phyloP scores from a whole-genome alignment of 2,329 filamentous ascomycete species.

The Bipolaris bicolor region DNA sequence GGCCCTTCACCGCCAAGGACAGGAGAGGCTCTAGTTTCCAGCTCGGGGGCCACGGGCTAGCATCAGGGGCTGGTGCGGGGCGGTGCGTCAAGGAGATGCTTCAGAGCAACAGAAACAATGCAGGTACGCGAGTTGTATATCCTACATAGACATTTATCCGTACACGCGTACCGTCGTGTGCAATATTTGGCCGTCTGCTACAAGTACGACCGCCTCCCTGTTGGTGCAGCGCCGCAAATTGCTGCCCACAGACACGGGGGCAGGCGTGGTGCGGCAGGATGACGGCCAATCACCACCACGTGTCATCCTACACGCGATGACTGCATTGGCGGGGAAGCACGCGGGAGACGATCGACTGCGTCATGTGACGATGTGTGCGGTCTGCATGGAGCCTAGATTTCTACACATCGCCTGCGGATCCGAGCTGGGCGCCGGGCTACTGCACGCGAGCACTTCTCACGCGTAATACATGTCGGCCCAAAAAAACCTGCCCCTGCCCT shows the following conservation, averaged over 20 bases:
- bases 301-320: conserved; percentile 5
- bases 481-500: neutral
- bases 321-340: conserved; percentile 12
- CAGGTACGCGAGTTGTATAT: conserved; percentile 15
- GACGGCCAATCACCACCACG: conserved; percentile 21
- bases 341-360: conserved; percentile 12
- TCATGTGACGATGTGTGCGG: conserved; percentile 6
- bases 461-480: neutral
- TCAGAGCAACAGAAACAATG: conserved; percentile 18
- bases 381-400: conserved; percentile 4
- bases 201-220: neutral
- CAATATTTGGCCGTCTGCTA: neutral
- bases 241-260: conserved; percentile 8
- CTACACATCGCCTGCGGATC: neutral
- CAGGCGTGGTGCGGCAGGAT: conserved; percentile 2
- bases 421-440: neutral
- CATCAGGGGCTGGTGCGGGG: conserved; percentile 27
- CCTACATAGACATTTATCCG: neutral
- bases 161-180: neutral
- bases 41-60: conserved; percentile 15
- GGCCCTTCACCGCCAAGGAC: conserved; percentile 15
- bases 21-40: conserved; percentile 15
- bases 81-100: conserved; percentile 22
- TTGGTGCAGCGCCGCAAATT: conserved; percentile 19
- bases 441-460: conserved; percentile 10